Evolutionary conservation across 1,139 yeast genomes (phyloP), one percentile per base, ranked within the genome.

Genomic region (Spathaspora sp.): DNA sequence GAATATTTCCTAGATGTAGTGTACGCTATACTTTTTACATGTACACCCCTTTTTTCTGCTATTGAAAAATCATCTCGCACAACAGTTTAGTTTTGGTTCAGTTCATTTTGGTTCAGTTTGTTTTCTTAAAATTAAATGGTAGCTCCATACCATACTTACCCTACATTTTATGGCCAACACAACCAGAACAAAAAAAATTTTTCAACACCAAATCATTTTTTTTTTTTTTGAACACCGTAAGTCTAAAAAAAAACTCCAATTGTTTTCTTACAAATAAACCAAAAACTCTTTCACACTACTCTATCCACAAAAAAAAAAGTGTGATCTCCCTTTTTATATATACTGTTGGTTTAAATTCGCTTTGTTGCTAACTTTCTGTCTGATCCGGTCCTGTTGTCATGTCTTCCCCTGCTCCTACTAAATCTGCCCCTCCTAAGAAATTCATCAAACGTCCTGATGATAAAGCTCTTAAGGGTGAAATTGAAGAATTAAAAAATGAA

Each of bases 371-470:
- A n/a, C 16, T 15, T 29, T 17, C n/a, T 26, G 29, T 26, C 9
- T 8, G n/a, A 26, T 26, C 29, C 9, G 29, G 47, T 39, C 52
- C 25, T 20, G 15, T 48, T 18, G 41, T 45, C 18, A 13, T 43
- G 34, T 34, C 38, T 34, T 34, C 51, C 31, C 18, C 48, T 46
- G 49, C 59, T 31, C 43, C 58, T 47, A 48, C 56, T 42, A 51
- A 46, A 46, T 31, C 41, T 31, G 40, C 46, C 37, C 37, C 48
- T 29, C 48, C 50, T 23, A 60, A 61, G 55, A 80, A 78, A 57
- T 80, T 77, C 64, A 77, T 84, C 67, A 85, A 85, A 67, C 83
- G 86, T 64, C 95, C 96, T 51, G 95, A 90, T 65, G 82, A 80
- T 63, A 70, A 81, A 56, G 80, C 68, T 43, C 67, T 74, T 64